phyloP scores from a whole-genome alignment of 2,329 filamentous ascomycete genomes.

The Hirsutella rhossiliensis region DNA sequence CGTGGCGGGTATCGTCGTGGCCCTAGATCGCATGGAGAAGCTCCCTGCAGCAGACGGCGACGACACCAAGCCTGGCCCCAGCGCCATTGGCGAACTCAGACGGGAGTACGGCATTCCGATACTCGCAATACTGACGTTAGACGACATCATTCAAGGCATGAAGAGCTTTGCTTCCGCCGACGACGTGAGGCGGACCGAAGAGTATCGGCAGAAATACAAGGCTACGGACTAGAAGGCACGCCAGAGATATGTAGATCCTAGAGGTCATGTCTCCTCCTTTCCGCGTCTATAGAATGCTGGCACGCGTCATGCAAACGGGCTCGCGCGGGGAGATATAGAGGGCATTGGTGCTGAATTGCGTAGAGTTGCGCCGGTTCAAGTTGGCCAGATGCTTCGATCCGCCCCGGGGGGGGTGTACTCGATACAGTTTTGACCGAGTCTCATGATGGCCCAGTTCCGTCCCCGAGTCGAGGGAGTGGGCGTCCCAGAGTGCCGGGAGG shows the following conservation, averaged over 20 bases:
- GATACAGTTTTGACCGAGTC: too few species aligned
- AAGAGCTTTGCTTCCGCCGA: slow-evolving; percentile 47
- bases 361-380: too few species aligned
- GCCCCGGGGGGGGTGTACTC: too few species aligned
- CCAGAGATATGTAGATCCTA: background rate
- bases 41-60: slow-evolving; percentile 53
- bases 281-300: too few species aligned
- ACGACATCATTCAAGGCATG: slow-evolving; percentile 67
- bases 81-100: slow-evolving; percentile 76
- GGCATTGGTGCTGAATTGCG: too few species aligned
- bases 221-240: slow-evolving; percentile 35
- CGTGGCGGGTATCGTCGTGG: slow-evolving; percentile 78
- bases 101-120: slow-evolving; percentile 78
- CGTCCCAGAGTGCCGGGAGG: too few species aligned
- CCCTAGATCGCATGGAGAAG: slow-evolving; percentile 79
- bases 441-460: too few species aligned
- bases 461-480: too few species aligned
- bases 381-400: too few species aligned
- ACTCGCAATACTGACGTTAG: slow-evolving; percentile 68
- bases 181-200: slow-evolving; percentile 56
- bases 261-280: background rate
- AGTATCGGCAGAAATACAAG: slow-evolving; percentile 58
- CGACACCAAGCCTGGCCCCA: slow-evolving; percentile 57
- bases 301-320: too few species aligned
- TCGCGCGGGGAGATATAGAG: too few species aligned